Percentiles rank a stretch among this genome's conserved stretches.
These are phyloP conservation scores for Fomitopsis pulvina DNA, from an alignment of 768 basidiomycete species.

Conservation along the genomic window DNA sequence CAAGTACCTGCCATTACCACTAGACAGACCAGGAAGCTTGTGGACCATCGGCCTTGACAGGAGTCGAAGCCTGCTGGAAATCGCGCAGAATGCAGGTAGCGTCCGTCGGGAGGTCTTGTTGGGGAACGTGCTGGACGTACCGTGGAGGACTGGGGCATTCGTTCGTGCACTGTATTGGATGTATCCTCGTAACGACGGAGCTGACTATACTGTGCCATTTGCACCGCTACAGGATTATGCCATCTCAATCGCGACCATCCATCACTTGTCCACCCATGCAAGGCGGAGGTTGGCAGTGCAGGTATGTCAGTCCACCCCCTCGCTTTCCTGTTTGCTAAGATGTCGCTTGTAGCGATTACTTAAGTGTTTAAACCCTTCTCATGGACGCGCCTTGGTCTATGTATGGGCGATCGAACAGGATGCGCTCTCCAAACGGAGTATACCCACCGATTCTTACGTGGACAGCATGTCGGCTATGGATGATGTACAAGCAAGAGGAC, in stretches of 20 bases:
- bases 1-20: slow-evolving; percentile 83
- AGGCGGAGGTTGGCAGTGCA: slow-evolving; percentile 70
- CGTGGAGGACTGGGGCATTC: slow-evolving; percentile 77
- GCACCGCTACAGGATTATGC: slow-evolving; percentile 72
- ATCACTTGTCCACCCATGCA: slow-evolving; percentile 81
- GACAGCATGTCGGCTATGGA: slow-evolving; percentile 2
- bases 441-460: slow-evolving; percentile 31
- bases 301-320: slow-evolving; percentile 32
- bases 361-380: slow-evolving; percentile 52
- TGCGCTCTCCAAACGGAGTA: slow-evolving; percentile 66
- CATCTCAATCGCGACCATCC: slow-evolving; percentile 96
- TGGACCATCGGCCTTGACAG: slow-evolving; percentile 84
- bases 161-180: slow-evolving; percentile 41
- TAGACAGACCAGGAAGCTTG: slow-evolving; percentile 49
- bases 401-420: slow-evolving; percentile 98
- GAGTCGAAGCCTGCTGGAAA: slow-evolving; percentile 69
- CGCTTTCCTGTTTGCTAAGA: not conserved
- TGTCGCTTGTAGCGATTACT: slow-evolving; percentile 45
- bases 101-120: slow-evolving; percentile 63
- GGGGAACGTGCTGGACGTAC: slow-evolving; percentile 67
- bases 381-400: slow-evolving; percentile 83
- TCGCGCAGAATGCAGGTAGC: slow-evolving; percentile 62
- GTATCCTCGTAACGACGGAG: not conserved
- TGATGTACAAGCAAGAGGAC: slow-evolving; percentile 30
- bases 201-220: not conserved